Conservation (phyloP, 2,329 filamentous ascomycete genomes). For the Diplodia scrobiculata region DNA sequence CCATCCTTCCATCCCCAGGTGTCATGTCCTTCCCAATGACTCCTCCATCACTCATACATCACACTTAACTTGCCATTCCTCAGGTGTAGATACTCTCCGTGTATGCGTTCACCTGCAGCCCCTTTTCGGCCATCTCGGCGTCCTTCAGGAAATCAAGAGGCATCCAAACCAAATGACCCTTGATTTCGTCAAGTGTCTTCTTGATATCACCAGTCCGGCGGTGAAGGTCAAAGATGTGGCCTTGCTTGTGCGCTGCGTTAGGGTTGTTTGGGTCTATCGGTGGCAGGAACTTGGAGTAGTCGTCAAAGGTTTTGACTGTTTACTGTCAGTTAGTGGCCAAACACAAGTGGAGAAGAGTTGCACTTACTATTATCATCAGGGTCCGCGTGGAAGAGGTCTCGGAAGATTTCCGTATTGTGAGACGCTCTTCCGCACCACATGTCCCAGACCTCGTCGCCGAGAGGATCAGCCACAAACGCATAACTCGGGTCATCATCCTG, state of each 20-base stretch:
- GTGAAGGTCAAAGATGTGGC: slow-evolving; percentile 83
- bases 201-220: slow-evolving; percentile 65
- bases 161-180: slow-evolving; percentile 93
- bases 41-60: background rate
- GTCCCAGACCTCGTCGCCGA: slow-evolving; percentile 60
- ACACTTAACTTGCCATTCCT: background rate
- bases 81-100: slow-evolving; percentile 86
- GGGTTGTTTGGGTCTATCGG: slow-evolving; percentile 52
- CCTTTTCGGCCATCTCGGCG: slow-evolving; percentile 85
- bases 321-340: slow-evolving; percentile 36
- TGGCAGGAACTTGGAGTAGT: slow-evolving; percentile 80
- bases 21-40: too few relatives aligned
- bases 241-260: slow-evolving; percentile 67
- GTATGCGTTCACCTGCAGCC: slow-evolving; percentile 79
- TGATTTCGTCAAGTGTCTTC: slow-evolving; percentile 73
- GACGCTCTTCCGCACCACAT: slow-evolving; percentile 70
- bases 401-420: slow-evolving; percentile 72
- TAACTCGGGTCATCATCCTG: slow-evolving; percentile 62
- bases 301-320: slow-evolving; percentile 75
- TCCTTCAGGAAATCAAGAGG: slow-evolving; percentile 84
- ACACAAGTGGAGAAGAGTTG: background rate
- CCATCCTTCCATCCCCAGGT: background rate
- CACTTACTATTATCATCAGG: slow-evolving; percentile 74
- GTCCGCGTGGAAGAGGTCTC: slow-evolving; percentile 82
- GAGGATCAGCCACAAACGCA: slow-evolving; percentile 63